A percentile compares a stretch with the other conserved stretches of the same genome.
These are phyloP conservation scores for Hyphodiscus hymeniophilus DNA, from an alignment of 495 filamentous ascomycete species.

Conservation along the genomic window DNA sequence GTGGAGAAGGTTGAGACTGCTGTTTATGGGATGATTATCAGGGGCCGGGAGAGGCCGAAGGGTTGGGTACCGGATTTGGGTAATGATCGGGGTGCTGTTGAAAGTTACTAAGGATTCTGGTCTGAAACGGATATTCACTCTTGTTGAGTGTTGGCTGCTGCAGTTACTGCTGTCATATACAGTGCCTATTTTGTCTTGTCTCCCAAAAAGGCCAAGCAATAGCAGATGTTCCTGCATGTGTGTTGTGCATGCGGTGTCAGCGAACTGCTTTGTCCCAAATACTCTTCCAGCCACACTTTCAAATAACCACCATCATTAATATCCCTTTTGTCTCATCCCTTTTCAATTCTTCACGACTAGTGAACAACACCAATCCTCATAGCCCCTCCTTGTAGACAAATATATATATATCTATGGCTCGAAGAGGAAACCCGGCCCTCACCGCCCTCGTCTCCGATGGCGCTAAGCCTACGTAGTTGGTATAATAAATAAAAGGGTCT, in stretches of 20 bases:
- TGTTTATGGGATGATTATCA: slow-evolving; percentile 75
- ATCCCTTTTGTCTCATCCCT: neutral
- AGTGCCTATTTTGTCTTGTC: neutral
- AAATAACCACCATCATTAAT: neutral
- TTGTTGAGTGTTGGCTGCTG: too few species aligned
- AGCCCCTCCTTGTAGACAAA: too few species aligned
- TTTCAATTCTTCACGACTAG: neutral
- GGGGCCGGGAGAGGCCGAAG: slow-evolving; percentile 80
- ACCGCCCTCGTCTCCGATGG: too few species aligned
- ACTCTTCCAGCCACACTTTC: neutral
- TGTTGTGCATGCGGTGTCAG: neutral
- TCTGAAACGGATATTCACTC: too few species aligned
- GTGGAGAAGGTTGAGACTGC: slow-evolving; percentile 92
- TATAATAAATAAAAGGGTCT: too few species aligned
- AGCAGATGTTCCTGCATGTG: too few species aligned
- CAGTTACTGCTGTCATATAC: neutral
- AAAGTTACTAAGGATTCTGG: slow-evolving; percentile 18
- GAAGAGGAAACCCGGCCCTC: too few species aligned
- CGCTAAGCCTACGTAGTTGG: too few species aligned
- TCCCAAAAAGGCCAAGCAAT: neutral
- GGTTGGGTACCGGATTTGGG: slow-evolving; percentile 86
- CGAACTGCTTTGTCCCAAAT: neutral
- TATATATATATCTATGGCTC: too few species aligned
- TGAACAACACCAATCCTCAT: neutral
- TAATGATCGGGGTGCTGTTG: slow-evolving; percentile 24